Evolutionary conservation across 306 rosid species (phyloP).

Genomic region (Rosa lucieae): DNA sequence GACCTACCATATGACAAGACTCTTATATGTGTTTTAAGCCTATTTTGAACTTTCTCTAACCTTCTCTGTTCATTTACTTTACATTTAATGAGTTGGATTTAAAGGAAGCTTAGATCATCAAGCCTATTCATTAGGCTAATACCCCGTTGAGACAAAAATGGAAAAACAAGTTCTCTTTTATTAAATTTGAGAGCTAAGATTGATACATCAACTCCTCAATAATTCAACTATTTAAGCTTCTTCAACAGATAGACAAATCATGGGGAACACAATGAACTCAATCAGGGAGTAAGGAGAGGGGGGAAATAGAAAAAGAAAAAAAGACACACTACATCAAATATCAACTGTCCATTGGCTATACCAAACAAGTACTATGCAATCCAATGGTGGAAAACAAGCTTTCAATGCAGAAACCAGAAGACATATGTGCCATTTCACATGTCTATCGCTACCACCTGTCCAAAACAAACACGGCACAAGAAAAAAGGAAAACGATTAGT

Average conservation of each 20-base stretch:
- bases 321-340: constrained; percentile 3
- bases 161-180: not conserved
- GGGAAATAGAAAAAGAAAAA: too few relatives aligned
- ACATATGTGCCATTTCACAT: constrained; percentile 7
- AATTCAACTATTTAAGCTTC: not conserved
- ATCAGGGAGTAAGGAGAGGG: not conserved
- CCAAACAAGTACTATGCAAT: constrained; percentile 11
- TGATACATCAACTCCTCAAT: not conserved
- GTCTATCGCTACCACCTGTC: constrained; percentile 31
- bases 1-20: too few relatives aligned
- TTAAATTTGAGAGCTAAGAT: not conserved
- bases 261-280: not conserved
- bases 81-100: too few relatives aligned
- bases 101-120: too few relatives aligned
- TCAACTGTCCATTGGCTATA: constrained; percentile 13
- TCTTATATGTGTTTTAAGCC: too few relatives aligned
- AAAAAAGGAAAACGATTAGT: not conserved
- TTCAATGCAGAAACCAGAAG: constrained; percentile 2
- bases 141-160: too few relatives aligned
- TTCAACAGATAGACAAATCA: not conserved
- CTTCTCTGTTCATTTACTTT: too few relatives aligned
- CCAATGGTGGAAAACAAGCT: constrained; percentile 16
- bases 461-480: not conserved
- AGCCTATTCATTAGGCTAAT: too few relatives aligned
- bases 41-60: too few relatives aligned